Evolutionary conservation across 2,329 filamentous ascomycete genomes (phyloP), one percentile per base, ranked within the genome.

Genomic region (Hawksworthiomyces lignivorus): DNA sequence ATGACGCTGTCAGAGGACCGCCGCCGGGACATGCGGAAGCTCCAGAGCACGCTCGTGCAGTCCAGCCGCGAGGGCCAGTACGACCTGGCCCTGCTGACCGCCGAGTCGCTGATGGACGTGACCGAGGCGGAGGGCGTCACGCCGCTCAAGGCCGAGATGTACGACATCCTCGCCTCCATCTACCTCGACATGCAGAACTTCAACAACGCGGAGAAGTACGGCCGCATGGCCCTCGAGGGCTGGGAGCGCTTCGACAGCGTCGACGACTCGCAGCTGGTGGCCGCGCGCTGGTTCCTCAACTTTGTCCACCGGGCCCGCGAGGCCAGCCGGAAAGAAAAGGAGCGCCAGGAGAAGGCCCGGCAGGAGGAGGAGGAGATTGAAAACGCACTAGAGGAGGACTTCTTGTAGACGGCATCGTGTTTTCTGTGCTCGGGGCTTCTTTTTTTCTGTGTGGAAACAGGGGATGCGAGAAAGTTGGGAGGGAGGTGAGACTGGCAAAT

Each of bases 1-100:
- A 37, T 36, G 17, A 47, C 44, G 7, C 44, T 42, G 4, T 54
- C 52, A 4, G 46, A 48, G 20, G 53, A 55, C 47, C 30, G 39
- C 9, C 47, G 53, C 4, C 44, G 50, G 17, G 49, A 50, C 24
- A 48, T 48, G 38, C 46, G 46, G 36, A 44, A 36, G 36, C 37
- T 46, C 15, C 46, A 46, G 41, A 9, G 22, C 12, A 40, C 37
- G 3, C 43, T 54, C 4, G 41, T 50, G 22, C 39, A 52, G 21
- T 64, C 42, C 56, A 59, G 33, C 27, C 41, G 38, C 24, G 26
- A 17, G 9, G 46, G 40, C 34, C 36, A 48, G 12, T 44, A 46
- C 31, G 29, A 33, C n/a, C 8, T 36, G 18, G 42, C 42, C 6
- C 31, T 45, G n/a, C 17, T 26, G 15, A 26, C 24, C 2, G 46